Conservation (phyloP, 495 filamentous ascomycete genomes). For the Aspergillus campestris region DNA sequence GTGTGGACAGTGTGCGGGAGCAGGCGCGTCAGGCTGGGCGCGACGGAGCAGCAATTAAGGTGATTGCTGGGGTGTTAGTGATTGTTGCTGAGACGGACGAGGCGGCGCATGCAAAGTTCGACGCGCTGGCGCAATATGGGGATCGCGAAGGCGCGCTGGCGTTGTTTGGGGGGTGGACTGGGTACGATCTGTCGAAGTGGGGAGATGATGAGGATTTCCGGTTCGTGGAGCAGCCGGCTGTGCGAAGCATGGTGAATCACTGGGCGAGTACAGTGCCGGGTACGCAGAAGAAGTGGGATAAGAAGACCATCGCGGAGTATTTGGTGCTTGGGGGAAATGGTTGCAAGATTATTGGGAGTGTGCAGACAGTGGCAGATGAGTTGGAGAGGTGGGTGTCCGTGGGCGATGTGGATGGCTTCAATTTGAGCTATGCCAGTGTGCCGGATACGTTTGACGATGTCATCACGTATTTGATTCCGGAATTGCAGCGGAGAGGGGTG, state of each 20-base stretch:
- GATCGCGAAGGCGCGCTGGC: conserved; percentile 45
- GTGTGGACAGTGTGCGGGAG: conserved; percentile 40
- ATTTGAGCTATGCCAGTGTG: conserved; percentile 49
- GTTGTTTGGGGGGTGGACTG: conserved; percentile 48
- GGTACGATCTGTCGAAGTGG: conserved; percentile 42
- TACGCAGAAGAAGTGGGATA: conserved; percentile 51
- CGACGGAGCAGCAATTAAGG: conserved; percentile 41
- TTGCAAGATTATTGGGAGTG: conserved; percentile 47
- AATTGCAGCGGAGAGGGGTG: conserved; percentile 37
- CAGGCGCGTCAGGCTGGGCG: conserved; percentile 36
- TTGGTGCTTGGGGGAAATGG: conserved; percentile 52
- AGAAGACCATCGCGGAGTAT: conserved; percentile 52
- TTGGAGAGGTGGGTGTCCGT: conserved; percentile 53
- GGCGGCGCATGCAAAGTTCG: conserved; percentile 43
- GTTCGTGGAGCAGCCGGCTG: conserved; percentile 52
- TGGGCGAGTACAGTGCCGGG: conserved; percentile 32
- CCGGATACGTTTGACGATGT: conserved; percentile 58
- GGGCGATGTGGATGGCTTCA: conserved; percentile 57
- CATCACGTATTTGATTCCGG: conserved; percentile 39
- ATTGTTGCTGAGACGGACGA: conserved; percentile 47
- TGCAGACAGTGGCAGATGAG: conserved; percentile 50
- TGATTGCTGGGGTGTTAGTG: conserved; percentile 41
- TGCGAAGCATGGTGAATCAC: conserved; percentile 37
- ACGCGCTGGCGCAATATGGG: conserved; percentile 36
- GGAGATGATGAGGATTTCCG: conserved; percentile 45